Percentiles rank a stretch among this genome's conserved stretches.
Conservation (phyloP, 352 stramenopile species). For the Globisporangium heterothallicum region DNA sequence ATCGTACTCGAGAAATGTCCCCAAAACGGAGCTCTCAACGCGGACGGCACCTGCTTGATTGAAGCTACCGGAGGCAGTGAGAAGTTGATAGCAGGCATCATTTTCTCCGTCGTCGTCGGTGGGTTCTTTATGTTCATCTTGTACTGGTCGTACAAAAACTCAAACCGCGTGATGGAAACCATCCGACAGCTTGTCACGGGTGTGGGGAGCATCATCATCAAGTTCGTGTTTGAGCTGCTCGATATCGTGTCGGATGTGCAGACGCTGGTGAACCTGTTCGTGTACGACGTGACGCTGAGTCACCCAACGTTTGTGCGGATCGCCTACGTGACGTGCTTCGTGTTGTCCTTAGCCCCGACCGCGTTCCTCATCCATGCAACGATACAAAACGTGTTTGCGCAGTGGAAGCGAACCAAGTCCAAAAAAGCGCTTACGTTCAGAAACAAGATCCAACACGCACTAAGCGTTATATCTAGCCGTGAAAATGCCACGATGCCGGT, state of each 20-base stretch:
- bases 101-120: conserved; percentile 11
- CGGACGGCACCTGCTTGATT: conserved; percentile 12
- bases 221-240: conserved; percentile 17
- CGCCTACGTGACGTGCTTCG: conserved; percentile 17
- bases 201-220: conserved; percentile 9
- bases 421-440: not conserved
- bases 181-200: conserved; percentile 13
- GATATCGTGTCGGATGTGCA: conserved; percentile 17
- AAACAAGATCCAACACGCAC: not conserved
- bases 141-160: conserved; percentile 22
- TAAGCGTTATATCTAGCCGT: not conserved
- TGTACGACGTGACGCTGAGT: conserved; percentile 14
- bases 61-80: conserved; percentile 8
- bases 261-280: conserved; percentile 18
- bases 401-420: conserved; percentile 14
- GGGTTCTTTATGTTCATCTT: conserved; percentile 9
- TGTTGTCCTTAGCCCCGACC: conserved; percentile 7
- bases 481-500: not conserved
- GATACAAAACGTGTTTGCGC: conserved; percentile 10
- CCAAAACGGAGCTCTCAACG: conserved; percentile 13
- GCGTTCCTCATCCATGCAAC: conserved; percentile 14
- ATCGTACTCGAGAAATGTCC: conserved; percentile 3
- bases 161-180: conserved; percentile 13
- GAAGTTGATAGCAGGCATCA: conserved; percentile 11
- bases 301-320: conserved; percentile 13